Percentiles rank a stretch among this genome's conserved stretches.
Conservation (phyloP, 176 grass and related monocot genomes). For the Carex parvula region DNA sequence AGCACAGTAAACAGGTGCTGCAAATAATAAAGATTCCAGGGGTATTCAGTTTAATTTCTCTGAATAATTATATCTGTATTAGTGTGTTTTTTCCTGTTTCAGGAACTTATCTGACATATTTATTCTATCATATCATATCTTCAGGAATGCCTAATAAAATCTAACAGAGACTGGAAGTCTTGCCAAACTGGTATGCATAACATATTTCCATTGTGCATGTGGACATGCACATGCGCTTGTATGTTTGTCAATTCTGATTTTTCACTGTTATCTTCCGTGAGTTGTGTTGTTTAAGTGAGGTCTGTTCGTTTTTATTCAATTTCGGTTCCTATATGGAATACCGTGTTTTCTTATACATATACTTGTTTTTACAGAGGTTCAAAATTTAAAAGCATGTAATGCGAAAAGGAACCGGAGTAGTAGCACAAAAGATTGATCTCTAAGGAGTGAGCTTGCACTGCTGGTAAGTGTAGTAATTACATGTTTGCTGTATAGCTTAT, state of each 20-base stretch:
- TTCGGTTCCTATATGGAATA: neutral
- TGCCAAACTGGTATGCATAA: conserved; percentile 69
- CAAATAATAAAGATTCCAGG: neutral
- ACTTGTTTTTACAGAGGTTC: conserved; percentile 21
- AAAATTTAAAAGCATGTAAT: conserved; percentile 27
- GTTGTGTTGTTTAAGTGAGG: neutral
- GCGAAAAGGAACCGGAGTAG: neutral
- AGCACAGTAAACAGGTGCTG: neutral
- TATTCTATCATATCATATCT: neutral
- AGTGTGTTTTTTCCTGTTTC: neutral
- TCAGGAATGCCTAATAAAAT: conserved; percentile 68
- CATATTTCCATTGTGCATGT: neutral
- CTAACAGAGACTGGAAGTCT: conserved; percentile 77
- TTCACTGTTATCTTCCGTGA: neutral
- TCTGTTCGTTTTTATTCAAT: neutral
- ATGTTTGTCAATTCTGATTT: neutral
- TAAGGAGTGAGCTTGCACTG: neutral
- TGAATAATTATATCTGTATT: neutral
- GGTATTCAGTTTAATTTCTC: neutral
- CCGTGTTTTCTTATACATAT: neutral
- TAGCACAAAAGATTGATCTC: conserved; percentile 5
- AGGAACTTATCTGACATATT: neutral
- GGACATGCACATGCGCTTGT: neutral
- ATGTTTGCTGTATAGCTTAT: too few relatives aligned
- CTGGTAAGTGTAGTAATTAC: neutral